Evolutionary conservation across 1,284 basidiomycete genomes (phyloP), one percentile per base, ranked within the genome.

Genomic region (Puccinia sorghi): DNA sequence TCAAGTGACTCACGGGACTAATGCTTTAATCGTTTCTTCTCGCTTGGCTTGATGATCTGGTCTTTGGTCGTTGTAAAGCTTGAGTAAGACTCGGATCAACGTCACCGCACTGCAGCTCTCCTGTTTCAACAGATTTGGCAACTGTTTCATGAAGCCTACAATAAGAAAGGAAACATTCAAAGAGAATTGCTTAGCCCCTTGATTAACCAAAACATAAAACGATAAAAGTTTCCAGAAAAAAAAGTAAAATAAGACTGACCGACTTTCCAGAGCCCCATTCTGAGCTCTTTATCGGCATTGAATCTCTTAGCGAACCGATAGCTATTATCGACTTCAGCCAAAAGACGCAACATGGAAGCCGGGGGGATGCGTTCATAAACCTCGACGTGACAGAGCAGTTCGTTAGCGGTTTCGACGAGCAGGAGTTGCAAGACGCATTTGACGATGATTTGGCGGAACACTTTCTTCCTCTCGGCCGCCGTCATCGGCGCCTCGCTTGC

Each of bases 361-460:
- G 96, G 93, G 41, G 97, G 97, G 82, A 99, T 99, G 4, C 92
- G 93, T 72, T 88, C 89, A 86, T 99, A 99, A 69, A 99, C 93
- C 71, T 92, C 90, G 81, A 93, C 88, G 83, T 96, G 97, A 80
- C 94, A 92, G 50, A 99, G 88, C 17, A 99, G 88, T 83, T 99
- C 97, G 84, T 96, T 94, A 8, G 94, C 96, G 22, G 94, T 99
- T 86, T 99, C 97, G 83, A 99, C 99, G 61, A 99, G 89, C 73
- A 99, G 87, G 22, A 99, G 87, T 84, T 99, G 97, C 46, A 99
- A 88, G 39, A 99, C 97, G 85, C 97, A 99, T 91, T 99, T 99
- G 83, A 99, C 94, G 81, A 99, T 99, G 85, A 99, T 98, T 85
- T 99, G 96, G 84, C 95, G 93, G 89, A 99, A 99, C 73, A 94